A percentile compares a stretch with the other conserved stretches of the same genome.
Conservation (phyloP, 1,284 basidiomycete species). For the Cerrena zonata region DNA sequence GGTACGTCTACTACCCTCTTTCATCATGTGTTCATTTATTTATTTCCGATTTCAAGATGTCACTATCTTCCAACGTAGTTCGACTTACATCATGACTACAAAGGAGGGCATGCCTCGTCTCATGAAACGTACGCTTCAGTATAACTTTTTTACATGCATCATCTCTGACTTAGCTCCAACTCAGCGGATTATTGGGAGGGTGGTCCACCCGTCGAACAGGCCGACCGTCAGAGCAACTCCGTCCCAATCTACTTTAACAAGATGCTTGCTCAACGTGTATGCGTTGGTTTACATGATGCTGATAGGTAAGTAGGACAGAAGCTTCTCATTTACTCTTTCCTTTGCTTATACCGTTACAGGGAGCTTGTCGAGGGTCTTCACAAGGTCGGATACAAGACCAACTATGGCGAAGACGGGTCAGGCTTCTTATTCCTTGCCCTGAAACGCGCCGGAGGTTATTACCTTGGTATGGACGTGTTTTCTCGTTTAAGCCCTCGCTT, state of each 20-base stretch:
- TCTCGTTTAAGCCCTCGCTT: background rate
- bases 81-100: constrained; percentile 58
- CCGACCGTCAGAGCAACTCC: constrained; percentile 47
- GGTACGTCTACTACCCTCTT: constrained; percentile 23
- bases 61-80: constrained; percentile 59
- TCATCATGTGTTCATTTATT: background rate
- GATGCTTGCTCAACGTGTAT: constrained; percentile 43
- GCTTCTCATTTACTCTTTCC: background rate
- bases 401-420: constrained; percentile 47
- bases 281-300: constrained; percentile 38
- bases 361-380: constrained; percentile 51
- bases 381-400: constrained; percentile 55
- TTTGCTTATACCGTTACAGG: constrained; percentile 23
- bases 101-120: constrained; percentile 37
- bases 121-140: constrained; percentile 25
- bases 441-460: constrained; percentile 37
- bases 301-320: constrained; percentile 36
- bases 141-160: background rate
- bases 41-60: constrained; percentile 36
- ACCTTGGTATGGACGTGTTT: constrained; percentile 31
- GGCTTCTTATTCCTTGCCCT: constrained; percentile 44
- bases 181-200: constrained; percentile 49
- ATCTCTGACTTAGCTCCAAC: background rate
- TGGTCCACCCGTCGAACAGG: constrained; percentile 42
- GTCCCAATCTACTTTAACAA: constrained; percentile 42